Percentiles rank a stretch among this genome's conserved stretches.
phyloP scores from a whole-genome alignment of 2,329 filamentous ascomycete species.

The Colletotrichum costaricense region DNA sequence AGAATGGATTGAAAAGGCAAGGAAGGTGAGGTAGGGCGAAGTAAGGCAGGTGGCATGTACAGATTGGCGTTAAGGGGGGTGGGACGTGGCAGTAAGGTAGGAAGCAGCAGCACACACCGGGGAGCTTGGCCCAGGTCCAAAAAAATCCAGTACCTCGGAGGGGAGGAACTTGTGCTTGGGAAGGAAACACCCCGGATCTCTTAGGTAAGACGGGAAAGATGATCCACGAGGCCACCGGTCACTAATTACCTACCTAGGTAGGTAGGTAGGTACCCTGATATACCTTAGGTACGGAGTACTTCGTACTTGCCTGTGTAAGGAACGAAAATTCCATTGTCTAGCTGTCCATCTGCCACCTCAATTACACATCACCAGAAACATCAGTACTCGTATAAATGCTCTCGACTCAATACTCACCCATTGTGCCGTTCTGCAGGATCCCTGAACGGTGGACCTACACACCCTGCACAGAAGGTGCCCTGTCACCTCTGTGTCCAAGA shows the following conservation, averaged over 20 bases:
- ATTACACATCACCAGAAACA: background rate
- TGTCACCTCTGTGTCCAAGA: constrained; percentile 13
- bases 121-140: constrained; percentile 17
- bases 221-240: background rate
- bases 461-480: background rate
- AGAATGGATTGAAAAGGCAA: constrained; percentile 6
- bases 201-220: background rate
- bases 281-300: too few relatives aligned
- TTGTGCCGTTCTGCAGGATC: too few relatives aligned
- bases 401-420: background rate
- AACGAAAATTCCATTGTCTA: too few relatives aligned
- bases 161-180: background rate
- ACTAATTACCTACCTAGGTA: too few relatives aligned
- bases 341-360: too few relatives aligned
- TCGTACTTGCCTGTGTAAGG: too few relatives aligned
- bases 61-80: constrained; percentile 11
- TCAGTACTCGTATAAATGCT: too few relatives aligned
- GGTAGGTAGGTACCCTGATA: too few relatives aligned
- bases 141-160: background rate
- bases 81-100: background rate
- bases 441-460: background rate
- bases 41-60: constrained; percentile 22
- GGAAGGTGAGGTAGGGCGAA: background rate
- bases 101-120: background rate
- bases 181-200: background rate